Evolutionary conservation across 306 rosid species (phyloP).

Genomic region (Ammopiptanthus mongolicus): DNA sequence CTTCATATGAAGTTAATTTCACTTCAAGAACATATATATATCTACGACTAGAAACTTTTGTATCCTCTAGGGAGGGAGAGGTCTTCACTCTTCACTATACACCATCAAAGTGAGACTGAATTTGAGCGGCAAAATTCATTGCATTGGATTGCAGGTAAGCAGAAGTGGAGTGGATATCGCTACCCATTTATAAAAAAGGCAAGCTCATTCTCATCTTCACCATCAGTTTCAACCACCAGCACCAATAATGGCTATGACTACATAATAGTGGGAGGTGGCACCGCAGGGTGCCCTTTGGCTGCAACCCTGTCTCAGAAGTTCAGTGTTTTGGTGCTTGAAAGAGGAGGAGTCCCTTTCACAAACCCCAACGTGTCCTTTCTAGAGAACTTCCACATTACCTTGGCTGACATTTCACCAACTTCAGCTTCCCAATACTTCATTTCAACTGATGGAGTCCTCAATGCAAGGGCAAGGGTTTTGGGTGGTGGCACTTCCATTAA

Average conservation of each 20-base stretch:
- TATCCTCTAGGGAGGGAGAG: neutral
- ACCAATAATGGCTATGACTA: slow-evolving; percentile 46
- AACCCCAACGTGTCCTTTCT: slow-evolving; percentile 61
- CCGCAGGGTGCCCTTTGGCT: slow-evolving; percentile 85
- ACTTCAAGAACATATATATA: neutral
- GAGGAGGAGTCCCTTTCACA: slow-evolving; percentile 78
- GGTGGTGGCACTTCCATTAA: slow-evolving; percentile 71
- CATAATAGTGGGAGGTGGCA: slow-evolving; percentile 81
- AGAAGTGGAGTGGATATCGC: neutral
- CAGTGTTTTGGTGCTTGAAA: slow-evolving; percentile 61
- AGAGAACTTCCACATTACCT: slow-evolving; percentile 54
- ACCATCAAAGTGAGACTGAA: neutral
- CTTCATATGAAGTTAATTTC: neutral
- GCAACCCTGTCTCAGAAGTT: slow-evolving; percentile 60
- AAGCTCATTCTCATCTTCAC: slow-evolving; percentile 44
- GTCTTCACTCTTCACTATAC: neutral
- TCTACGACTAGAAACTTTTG: neutral
- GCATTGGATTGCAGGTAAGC: slow-evolving; percentile 6
- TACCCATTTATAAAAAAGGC: slow-evolving; percentile 66
- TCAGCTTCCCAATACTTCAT: slow-evolving; percentile 67
- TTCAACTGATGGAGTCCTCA: slow-evolving; percentile 77
- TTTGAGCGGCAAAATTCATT: neutral
- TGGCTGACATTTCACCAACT: slow-evolving; percentile 58
- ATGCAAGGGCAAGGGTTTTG: slow-evolving; percentile 63
- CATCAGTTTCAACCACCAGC: slow-evolving; percentile 24